phyloP scores from a whole-genome alignment of 768 basidiomycete species.

The Antrodiella citrinella region DNA sequence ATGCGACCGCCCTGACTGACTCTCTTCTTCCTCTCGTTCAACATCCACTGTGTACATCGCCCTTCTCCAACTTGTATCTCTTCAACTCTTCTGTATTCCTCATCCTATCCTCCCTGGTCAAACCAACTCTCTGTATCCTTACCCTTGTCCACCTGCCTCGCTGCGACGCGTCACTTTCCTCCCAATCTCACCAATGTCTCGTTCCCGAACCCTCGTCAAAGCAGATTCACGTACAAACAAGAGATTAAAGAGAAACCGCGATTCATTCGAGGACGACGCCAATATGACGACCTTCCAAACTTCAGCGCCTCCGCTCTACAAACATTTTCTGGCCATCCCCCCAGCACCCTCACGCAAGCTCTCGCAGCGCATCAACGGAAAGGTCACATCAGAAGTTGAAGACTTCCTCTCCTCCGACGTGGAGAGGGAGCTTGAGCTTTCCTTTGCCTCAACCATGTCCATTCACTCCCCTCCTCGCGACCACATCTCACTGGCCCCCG shows the following conservation, averaged over 20 bases:
- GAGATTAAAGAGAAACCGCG: background rate
- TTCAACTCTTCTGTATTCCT: background rate
- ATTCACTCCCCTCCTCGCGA: conserved; percentile 61
- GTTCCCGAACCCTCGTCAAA: background rate
- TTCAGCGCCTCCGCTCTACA: conserved; percentile 31
- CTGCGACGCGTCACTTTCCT: background rate
- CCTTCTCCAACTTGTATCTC: background rate
- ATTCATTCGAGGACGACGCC: conserved; percentile 17
- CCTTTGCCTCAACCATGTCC: conserved; percentile 79
- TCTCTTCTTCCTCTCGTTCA: background rate
- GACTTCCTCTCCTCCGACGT: conserved; percentile 69
- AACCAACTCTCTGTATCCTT: background rate
- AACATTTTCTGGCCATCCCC: conserved; percentile 35
- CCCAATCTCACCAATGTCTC: background rate
- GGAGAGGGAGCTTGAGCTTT: conserved; percentile 70
- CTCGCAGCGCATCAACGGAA: conserved; percentile 23
- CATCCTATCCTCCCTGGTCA: background rate
- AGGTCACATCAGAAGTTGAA: conserved; percentile 42
- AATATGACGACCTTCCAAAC: conserved; percentile 47
- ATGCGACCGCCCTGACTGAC: background rate
- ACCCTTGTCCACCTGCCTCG: background rate
- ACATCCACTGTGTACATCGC: background rate
- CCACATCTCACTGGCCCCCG: conserved; percentile 35
- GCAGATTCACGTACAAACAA: background rate
- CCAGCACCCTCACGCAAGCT: conserved; percentile 41